phyloP scores from a whole-genome alignment of 371 early-diverging fungal species.

The Syncephalastrum contaminatum region DNA sequence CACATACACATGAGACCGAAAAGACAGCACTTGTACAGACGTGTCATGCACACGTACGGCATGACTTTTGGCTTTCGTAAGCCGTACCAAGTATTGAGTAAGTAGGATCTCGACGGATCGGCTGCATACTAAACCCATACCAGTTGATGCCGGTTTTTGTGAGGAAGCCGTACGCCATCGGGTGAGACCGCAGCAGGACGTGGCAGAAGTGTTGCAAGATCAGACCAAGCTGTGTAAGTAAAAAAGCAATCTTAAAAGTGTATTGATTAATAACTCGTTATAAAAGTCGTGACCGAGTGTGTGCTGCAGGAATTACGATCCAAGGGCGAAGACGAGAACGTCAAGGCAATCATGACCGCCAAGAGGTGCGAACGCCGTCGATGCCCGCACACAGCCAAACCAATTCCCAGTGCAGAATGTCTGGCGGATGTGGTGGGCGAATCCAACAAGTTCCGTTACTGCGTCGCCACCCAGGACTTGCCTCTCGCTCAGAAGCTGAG shows the following conservation, averaged over 20 bases:
- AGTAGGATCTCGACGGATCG: constrained; percentile 3
- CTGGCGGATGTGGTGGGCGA: constrained; percentile 68
- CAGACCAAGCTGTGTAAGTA: constrained; percentile 59
- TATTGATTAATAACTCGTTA: not conserved
- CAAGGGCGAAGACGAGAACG: constrained; percentile 55
- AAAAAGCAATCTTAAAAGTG: no score
- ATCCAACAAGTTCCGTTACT: constrained; percentile 77
- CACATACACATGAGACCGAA: constrained; percentile 69
- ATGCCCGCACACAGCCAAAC: constrained; percentile 67
- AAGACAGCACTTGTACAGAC: constrained; percentile 74
- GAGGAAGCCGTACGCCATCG: constrained; percentile 58
- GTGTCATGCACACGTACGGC: constrained; percentile 76
- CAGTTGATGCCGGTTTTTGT: constrained; percentile 78
- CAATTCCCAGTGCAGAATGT: constrained; percentile 72
- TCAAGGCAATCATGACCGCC: constrained; percentile 59
- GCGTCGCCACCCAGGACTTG: constrained; percentile 79
- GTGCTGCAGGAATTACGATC: constrained; percentile 69
- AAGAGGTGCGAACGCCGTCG: constrained; percentile 75
- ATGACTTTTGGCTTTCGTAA: constrained; percentile 81
- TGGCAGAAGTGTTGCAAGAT: constrained; percentile 59
- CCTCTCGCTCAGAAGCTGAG: constrained; percentile 66
- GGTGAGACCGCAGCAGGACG: constrained; percentile 53
- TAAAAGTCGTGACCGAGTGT: constrained; percentile 81
- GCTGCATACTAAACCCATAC: not conserved
- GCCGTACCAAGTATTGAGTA: constrained; percentile 88